A percentile compares a stretch with the other conserved stretches of the same genome.
These are phyloP conservation scores for Ophiostoma novo-ulmi DNA, from an alignment of 2,329 filamentous ascomycete species.

Conservation along the genomic window DNA sequence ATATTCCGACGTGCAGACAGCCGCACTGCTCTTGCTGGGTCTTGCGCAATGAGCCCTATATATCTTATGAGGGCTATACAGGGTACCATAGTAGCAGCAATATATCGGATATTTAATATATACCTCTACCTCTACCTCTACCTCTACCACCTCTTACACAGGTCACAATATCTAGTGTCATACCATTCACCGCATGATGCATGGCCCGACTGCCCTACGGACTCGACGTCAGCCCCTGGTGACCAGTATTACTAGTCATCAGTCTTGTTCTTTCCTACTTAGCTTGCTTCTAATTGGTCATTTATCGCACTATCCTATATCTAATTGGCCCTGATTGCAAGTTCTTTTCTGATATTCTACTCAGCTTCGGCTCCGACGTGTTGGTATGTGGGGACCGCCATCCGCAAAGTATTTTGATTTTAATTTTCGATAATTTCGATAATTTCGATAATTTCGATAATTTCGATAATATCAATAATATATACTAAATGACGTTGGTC, in stretches of 20 bases:
- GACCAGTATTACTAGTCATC: neutral
- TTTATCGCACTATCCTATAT: neutral
- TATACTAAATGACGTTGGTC: neutral
- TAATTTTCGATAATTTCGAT: neutral
- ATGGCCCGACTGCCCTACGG: neutral
- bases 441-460: neutral
- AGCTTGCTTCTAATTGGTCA: too few species aligned
- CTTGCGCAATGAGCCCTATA: too few species aligned
- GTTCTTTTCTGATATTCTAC: neutral
- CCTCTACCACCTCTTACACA: too few species aligned
- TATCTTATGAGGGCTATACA: neutral
- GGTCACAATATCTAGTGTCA: neutral
- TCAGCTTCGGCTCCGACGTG: conserved; percentile 7
- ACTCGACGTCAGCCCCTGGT: neutral
- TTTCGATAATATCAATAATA: neutral
- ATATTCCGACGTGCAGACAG: neutral
- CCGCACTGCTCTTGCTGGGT: neutral
- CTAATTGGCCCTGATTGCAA: neutral
- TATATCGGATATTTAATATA: neutral
- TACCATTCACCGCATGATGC: neutral
- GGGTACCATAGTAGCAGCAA: neutral
- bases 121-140: too few species aligned
- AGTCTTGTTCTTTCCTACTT: neutral
- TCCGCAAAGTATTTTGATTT: neutral
- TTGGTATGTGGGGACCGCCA: conserved; percentile 8